These are phyloP conservation scores for Diospyros kaki DNA, from an alignment of 148 eudicot species.

Conservation along the genomic window DNA sequence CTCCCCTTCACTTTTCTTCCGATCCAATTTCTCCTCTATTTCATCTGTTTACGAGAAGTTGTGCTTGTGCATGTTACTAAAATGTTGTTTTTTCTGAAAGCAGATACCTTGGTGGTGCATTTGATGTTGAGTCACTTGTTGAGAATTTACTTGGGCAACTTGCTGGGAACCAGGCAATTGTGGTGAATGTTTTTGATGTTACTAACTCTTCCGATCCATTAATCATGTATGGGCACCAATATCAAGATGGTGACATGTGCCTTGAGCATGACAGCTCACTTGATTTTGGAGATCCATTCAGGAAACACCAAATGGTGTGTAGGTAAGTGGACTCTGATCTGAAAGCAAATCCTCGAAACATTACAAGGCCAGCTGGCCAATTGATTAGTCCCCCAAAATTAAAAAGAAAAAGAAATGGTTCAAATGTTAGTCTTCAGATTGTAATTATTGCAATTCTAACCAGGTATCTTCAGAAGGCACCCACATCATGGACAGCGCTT, in stretches of 20 bases:
- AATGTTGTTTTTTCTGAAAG: slow-evolving; percentile 1
- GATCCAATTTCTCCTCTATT: not conserved
- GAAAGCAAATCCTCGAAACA: not conserved
- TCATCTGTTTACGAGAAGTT: not conserved
- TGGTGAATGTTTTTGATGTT: slow-evolving; percentile 60
- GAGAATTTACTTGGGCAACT: slow-evolving; percentile 73
- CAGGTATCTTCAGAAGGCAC: slow-evolving; percentile 62
- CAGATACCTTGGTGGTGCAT: slow-evolving; percentile 74
- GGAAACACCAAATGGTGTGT: slow-evolving; percentile 67
- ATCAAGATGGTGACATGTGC: slow-evolving; percentile 49
- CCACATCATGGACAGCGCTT: slow-evolving; percentile 44
- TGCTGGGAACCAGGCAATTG: slow-evolving; percentile 54
- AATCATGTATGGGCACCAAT: slow-evolving; percentile 53
- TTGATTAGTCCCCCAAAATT: not conserved
- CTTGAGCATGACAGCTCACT: slow-evolving; percentile 43
- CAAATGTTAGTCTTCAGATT: slow-evolving; percentile 3
- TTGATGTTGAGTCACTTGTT: slow-evolving; percentile 74
- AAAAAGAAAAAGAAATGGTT: not conserved
- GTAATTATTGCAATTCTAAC: slow-evolving; percentile 1
- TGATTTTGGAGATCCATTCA: slow-evolving; percentile 73
- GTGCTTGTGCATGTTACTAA: not conserved
- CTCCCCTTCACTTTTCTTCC: no score
- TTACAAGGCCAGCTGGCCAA: not conserved
- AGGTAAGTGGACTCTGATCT: slow-evolving; percentile 30
- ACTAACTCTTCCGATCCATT: slow-evolving; percentile 63